Percentiles rank a stretch among this genome's conserved stretches.
These are phyloP conservation scores for Pneumocystis carinii DNA, from an alignment of 1,139 yeast species.

Conservation along the genomic window DNA sequence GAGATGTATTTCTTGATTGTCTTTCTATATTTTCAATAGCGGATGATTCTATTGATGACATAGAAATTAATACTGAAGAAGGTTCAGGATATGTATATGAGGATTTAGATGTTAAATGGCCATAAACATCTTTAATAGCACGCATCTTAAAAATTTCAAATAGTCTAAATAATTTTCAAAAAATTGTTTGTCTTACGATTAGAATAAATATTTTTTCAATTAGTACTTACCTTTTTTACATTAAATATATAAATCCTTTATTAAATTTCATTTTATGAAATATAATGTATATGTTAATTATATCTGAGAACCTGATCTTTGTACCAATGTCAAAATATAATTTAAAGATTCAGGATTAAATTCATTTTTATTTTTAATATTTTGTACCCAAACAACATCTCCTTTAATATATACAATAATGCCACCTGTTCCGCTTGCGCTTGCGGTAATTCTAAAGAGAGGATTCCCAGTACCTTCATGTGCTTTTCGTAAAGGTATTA, in stretches of 20 bases:
- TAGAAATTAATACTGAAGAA: background rate
- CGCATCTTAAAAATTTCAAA: background rate
- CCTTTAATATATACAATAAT: constrained; percentile 28
- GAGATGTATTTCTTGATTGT: background rate
- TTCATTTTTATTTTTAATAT: background rate
- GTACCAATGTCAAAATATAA: background rate
- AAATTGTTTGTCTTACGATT: background rate
- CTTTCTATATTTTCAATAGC: background rate
- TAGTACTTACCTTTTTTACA: background rate
- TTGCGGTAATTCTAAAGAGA: constrained; percentile 25
- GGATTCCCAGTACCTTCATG: constrained; percentile 26
- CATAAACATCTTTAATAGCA: background rate
- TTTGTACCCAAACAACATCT: constrained; percentile 33
- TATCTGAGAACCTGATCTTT: background rate
- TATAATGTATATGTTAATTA: background rate
- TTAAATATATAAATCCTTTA: background rate
- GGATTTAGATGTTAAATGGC: background rate
- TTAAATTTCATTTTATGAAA: background rate
- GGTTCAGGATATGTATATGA: background rate
- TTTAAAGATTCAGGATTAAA: background rate
- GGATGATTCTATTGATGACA: background rate
- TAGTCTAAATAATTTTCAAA: background rate
- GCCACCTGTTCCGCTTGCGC: constrained; percentile 24
- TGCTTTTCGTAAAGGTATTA: constrained; percentile 23
- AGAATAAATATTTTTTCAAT: too few relatives aligned